Base-by-base conservation (phyloP, 257 asterid genomes). In the Fraxinus anomala region DNA sequence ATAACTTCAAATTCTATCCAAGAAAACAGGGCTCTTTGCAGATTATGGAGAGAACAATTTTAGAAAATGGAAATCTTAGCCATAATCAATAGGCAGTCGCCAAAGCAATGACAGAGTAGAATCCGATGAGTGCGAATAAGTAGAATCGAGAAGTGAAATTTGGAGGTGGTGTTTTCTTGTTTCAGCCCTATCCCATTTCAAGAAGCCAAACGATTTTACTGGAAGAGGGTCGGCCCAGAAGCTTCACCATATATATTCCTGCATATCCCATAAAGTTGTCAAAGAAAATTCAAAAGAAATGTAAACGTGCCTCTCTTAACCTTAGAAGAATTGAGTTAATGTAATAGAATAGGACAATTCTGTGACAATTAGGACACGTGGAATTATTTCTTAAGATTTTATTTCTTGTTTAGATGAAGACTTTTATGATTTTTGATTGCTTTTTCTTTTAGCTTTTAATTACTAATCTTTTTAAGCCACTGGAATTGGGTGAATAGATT, bases 21-120 rank as follows among this genome's bases (percentile, higher is more conserved):
- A 39, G 71, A 72, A 77, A 49, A 17, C 77, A 40, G 67, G 78
- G 73, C 76, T 69, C 77, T 31, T 49, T 76, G 68, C 56, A 75
- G 71, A 83, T n/a, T 67, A 61, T 2, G 10, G 63, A 61, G 63
- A 72, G 72, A 78, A 39, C 14, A 72, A 73, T 49, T 79, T 80
- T 75, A 76, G 33, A 65, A n/a, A 70, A 23, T 37, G 37, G 65
- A 63, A 31, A 26, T 37, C 86, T 89, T 85, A 90, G 88, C 92
- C 93, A 73, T 87, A 89, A 86, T 90, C 97, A 80, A 89, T 85
- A 6, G 93, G 95, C 68, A 90, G 76, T 78, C 80, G 80, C 92
- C 85, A 81, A 81, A 89, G 80, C 86, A 84, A 80, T 68, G 89
- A 87, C 11, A 71, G 83, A 71, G 68, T 78, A 86, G 86, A 80